Conservation (phyloP, 495 filamentous ascomycete genomes). For the Glonium stellatum region DNA sequence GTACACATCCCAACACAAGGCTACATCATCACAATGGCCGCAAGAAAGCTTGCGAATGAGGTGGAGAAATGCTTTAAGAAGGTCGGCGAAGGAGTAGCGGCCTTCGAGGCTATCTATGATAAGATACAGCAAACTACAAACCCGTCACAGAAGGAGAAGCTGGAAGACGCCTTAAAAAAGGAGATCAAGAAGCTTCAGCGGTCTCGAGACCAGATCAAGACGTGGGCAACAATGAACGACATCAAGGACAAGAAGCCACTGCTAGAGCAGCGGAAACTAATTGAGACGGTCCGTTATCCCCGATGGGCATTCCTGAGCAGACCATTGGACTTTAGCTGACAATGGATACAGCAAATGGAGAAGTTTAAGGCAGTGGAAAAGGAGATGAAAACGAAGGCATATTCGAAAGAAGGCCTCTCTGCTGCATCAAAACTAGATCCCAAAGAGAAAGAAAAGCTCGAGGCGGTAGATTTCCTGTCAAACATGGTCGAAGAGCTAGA, state of each 20-base stretch:
- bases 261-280: constrained; percentile 84
- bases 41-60: constrained; percentile 91
- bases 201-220: constrained; percentile 96
- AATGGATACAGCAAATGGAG: constrained; percentile 82
- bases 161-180: constrained; percentile 93
- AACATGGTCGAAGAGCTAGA: constrained; percentile 89
- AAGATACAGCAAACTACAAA: constrained; percentile 90
- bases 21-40: constrained; percentile 60
- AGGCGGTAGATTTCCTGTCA: constrained; percentile 75
- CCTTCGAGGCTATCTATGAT: constrained; percentile 89
- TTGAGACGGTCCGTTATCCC: constrained; percentile 69
- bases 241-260: constrained; percentile 98
- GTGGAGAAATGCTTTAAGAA: constrained; percentile 99
- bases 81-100: constrained; percentile 81
- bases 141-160: constrained; percentile 92
- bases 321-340: constrained; percentile 20
- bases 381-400: constrained; percentile 99
- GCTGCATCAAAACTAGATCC: constrained; percentile 89
- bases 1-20: constrained; percentile 20
- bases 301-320: not conserved
- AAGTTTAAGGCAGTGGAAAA: constrained; percentile 99
- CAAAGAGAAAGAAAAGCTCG: constrained; percentile 85
- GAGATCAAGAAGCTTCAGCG: constrained; percentile 99
- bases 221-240: constrained; percentile 93
- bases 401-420: constrained; percentile 92